Base-by-base conservation (phyloP, 176 grass and related monocot species). In the Avena eriantha region DNA sequence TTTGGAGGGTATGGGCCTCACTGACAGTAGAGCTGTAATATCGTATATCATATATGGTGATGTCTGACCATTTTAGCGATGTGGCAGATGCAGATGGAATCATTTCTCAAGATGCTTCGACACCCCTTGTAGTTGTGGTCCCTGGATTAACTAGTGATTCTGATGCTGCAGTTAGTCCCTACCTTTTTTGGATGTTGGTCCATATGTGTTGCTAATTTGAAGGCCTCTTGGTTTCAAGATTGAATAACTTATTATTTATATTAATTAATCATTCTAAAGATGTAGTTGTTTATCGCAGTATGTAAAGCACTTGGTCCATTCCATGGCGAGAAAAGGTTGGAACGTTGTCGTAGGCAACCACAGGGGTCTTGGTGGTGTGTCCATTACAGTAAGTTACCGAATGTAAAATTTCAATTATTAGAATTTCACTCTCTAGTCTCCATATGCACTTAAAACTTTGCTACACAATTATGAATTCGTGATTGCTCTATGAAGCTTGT, bases 281-380 rank as follows among this genome's bases (percentile, higher is more conserved):
- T 88, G 33, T 56, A 81, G 13, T 78, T n/a, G 53, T 88, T 63
- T 85, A 48, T 75, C 89, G 84, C 90, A 98, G 96, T 98, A 98
- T 89, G 83, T 89, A 81, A 95, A 91, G 81, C 96, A 95, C 71
- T 43, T 95, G 73, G 91, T 67, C 33, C 90, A 94, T 85, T 85
- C 77, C 21, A 88, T 98, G 90, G 92, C 96, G 46, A 94, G 58
- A 18, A 87, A 92, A 76, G 92, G 96, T 34, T 95, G 92, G 93
- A 98, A 95, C 73, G 90, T 95, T 85, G 96, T 98, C 76, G 96
- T 98, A 85, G 86, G 93, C 81, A 98, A 98, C 65, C 96, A 95
- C 84, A 92, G 96, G 80, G 96, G 93, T 75, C 92, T 98, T 74
- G 96, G 85, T 80, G 96, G 93, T 75, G 94, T 98, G 57, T 95